Evolutionary conservation across 805 yeast species (phyloP), one percentile per base, ranked within the genome.

Genomic region (Scheffersomyces coipomensis): DNA sequence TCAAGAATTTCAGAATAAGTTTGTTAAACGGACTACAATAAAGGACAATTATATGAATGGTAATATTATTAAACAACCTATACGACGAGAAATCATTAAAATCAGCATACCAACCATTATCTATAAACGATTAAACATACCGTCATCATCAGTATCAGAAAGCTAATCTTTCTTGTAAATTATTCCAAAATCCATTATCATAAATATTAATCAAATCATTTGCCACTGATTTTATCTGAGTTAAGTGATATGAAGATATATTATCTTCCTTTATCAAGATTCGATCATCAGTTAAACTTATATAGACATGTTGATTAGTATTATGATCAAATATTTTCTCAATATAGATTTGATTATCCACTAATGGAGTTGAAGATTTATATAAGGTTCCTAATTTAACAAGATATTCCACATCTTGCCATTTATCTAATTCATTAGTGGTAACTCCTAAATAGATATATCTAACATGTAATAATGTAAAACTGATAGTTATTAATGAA

Each of bases 401-500:
- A 41, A 79, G 64, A 35, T 75, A 73, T 39, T 80, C 80, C 11
- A 86, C 68, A 3, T 71, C 78, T 15, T 65, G 75, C 95, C 95
- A 86, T 53, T 86, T 86, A 36, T 70, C 79, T 13, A 76, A 64
- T 58, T 86, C 95, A 51, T 83, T 84, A 3, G 90, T 83, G 10
- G 93, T 85, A 56, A 81, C 81, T 0, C 95, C 95, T 30, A 75
- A 68, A 45, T 70, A 73, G 2, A 85, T 62, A 45, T 77, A 70
- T 23, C 69, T 53, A 19, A 79, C 29, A 47, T 82, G 86, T 42
- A 73, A 65, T 1, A 46, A 43, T 0, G 69, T 49, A 50, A 76
- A 76, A n/a, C 61, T 44, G 1, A 48, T 37, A 2, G 72, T 64
- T 21, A 75, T 48, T 1, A 74, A 55, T 12, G 58, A 47, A 37